A percentile compares a stretch with the other conserved stretches of the same genome.
These are phyloP conservation scores for Solanum bulbocastanum DNA, from an alignment of 257 asterid species.

Conservation along the genomic window DNA sequence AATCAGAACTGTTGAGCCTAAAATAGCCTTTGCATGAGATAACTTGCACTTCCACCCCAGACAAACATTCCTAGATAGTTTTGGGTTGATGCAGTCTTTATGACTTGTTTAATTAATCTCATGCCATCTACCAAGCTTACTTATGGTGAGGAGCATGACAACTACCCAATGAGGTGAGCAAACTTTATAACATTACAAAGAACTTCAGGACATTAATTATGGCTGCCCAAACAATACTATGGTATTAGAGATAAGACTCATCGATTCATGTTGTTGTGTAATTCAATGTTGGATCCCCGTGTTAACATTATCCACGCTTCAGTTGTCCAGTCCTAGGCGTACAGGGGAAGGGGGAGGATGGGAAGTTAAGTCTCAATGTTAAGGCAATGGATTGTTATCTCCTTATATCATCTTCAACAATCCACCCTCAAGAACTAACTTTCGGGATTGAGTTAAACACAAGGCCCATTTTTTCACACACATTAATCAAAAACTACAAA, in stretches of 20 bases:
- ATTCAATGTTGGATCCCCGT: neutral
- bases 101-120: neutral
- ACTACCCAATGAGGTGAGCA: neutral
- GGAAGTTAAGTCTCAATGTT: neutral
- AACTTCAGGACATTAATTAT: neutral
- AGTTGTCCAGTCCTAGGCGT: neutral
- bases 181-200: neutral
- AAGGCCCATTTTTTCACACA: neutral
- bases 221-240: neutral
- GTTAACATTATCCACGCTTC: neutral
- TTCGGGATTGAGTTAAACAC: neutral
- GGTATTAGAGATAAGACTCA: neutral
- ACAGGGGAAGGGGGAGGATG: neutral
- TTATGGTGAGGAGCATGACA: neutral
- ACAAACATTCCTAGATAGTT: neutral
- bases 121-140: neutral
- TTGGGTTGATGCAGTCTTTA: neutral
- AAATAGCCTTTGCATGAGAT: neutral
- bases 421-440: neutral
- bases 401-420: neutral
- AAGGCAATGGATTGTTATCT: neutral
- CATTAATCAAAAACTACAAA: neutral
- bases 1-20: neutral
- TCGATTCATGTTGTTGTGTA: neutral
- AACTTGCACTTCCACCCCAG: neutral